Evolutionary conservation across 2,329 filamentous ascomycete genomes (phyloP), one percentile per base, ranked within the genome.

Genomic region (Xylaria sp.): DNA sequence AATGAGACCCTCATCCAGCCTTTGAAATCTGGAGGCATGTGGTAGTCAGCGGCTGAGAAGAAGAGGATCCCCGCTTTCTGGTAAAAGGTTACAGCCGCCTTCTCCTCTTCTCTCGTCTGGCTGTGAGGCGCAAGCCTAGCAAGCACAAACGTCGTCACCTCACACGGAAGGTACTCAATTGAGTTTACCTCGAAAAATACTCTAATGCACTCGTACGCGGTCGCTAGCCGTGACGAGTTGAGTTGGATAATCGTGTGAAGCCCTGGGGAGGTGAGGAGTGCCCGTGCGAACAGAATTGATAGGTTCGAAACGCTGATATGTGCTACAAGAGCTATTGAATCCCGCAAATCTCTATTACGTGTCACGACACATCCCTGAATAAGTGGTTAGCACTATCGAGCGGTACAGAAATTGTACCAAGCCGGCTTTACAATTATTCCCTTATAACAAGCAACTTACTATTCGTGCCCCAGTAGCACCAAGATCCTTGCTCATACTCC

Each of bases 1-100:
- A 66, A 66, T 15, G 63, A 60, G 56, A 66, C 34, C 1, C 63
- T 56, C 56, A 66, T 66, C 56, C 63, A 55, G 12, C 63, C 63
- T n/a, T n/a, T 4, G 32, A 66, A 66, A 23, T 32, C 12, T n/a
- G 63, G 23, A 2, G 63, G 63, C 63, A 66, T 66, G 48, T 54
- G 34, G 9, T 66, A 66, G 48, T 60, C 41, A 12, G 15, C 28
- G 28, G 55, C 55, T 3, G 63, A 60, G 52, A 59, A 65, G 28
- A 59, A 48, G 9, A 65, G 63, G 56, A 65, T 48, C 2, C 44
- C 63, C 15, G 52, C 51, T 9, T 44, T 65, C 52, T 65, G 62
- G 28, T 65, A 65, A 20, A 65, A 65, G 6, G 44, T 25, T 34
- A 65, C 52, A 20, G 62, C 62, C 28, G 51, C 18, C 52, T 48